phyloP scores from a whole-genome alignment of 2,329 filamentous ascomycete species.

The Ophiosphaerella herpotricha region DNA sequence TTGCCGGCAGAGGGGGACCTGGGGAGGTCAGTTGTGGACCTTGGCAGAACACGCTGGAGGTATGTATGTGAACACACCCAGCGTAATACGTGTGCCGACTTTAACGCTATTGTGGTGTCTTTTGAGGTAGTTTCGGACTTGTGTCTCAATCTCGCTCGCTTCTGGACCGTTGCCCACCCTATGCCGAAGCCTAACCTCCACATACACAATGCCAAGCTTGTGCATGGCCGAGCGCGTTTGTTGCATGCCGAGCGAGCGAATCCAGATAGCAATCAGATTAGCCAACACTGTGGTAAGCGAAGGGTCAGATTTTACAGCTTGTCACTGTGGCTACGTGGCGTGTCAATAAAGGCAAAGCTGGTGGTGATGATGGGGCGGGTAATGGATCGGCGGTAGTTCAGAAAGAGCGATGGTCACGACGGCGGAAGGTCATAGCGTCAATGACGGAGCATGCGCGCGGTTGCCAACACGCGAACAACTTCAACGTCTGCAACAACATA shows the following conservation, averaged over 20 bases:
- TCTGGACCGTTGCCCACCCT: neutral
- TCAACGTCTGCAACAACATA: neutral
- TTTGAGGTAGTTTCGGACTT: conserved; percentile 45
- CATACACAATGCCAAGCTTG: conserved; percentile 4
- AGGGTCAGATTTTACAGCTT: too few species aligned
- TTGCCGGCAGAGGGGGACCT: neutral
- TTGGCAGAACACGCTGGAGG: neutral
- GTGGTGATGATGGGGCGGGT: too few species aligned
- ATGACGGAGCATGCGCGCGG: too few species aligned
- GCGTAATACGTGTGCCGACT: conserved; percentile 39
- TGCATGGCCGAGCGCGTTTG: neutral
- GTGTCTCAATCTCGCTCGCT: conserved; percentile 9
- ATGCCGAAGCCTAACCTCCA: conserved; percentile 15
- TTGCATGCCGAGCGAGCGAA: neutral
- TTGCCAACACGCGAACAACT: too few species aligned
- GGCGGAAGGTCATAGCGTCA: too few species aligned
- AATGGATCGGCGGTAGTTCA: too few species aligned
- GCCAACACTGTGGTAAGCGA: too few species aligned
- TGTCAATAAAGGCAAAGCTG: too few species aligned
- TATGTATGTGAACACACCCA: conserved; percentile 11
- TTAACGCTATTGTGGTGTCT: conserved; percentile 18
- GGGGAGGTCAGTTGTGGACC: neutral
- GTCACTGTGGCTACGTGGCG: too few species aligned
- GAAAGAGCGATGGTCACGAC: too few species aligned
- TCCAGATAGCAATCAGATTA: too few species aligned